Evolutionary conservation across 805 yeast species (phyloP).

Genomic region (Cyberlindnera mycetangii): DNA sequence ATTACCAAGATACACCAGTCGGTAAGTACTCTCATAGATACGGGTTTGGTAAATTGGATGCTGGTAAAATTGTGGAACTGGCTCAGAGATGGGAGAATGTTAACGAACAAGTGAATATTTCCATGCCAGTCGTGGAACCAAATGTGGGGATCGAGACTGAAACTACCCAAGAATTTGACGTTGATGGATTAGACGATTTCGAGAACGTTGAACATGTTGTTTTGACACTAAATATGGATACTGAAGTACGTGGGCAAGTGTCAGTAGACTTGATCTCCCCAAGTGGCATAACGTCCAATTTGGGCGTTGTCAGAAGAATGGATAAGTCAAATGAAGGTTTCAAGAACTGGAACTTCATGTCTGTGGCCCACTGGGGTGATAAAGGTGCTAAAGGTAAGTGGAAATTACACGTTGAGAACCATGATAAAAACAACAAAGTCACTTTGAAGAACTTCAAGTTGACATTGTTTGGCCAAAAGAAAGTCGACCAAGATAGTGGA

Average conservation of each 20-base stretch:
- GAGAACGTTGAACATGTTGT: slow-evolving; percentile 83
- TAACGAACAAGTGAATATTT: slow-evolving; percentile 84
- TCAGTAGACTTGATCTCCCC: slow-evolving; percentile 71
- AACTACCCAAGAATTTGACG: slow-evolving; percentile 38
- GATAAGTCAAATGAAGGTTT: slow-evolving; percentile 64
- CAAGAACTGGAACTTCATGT: slow-evolving; percentile 85
- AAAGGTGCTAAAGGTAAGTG: slow-evolving; percentile 78
- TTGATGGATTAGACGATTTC: slow-evolving; percentile 59
- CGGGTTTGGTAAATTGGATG: slow-evolving; percentile 92
- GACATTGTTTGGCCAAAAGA: slow-evolving; percentile 75
- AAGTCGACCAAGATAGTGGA: slow-evolving; percentile 40
- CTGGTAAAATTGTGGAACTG: slow-evolving; percentile 64
- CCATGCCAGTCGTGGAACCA: slow-evolving; percentile 13
- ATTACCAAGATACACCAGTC: slow-evolving; percentile 71
- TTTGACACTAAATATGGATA: slow-evolving; percentile 67
- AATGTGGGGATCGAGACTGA: slow-evolving; percentile 13
- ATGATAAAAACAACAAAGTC: slow-evolving; percentile 35
- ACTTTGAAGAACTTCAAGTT: slow-evolving; percentile 69
- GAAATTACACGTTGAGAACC: slow-evolving; percentile 63
- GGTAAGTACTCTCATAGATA: slow-evolving; percentile 74
- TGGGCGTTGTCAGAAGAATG: slow-evolving; percentile 62
- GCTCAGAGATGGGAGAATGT: slow-evolving; percentile 80
- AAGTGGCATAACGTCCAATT: slow-evolving; percentile 62
- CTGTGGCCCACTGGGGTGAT: slow-evolving; percentile 99
- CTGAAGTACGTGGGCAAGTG: slow-evolving; percentile 67